Evolutionary conservation across 1,284 basidiomycete genomes (phyloP).

Genomic region (Peniophora sp.): DNA sequence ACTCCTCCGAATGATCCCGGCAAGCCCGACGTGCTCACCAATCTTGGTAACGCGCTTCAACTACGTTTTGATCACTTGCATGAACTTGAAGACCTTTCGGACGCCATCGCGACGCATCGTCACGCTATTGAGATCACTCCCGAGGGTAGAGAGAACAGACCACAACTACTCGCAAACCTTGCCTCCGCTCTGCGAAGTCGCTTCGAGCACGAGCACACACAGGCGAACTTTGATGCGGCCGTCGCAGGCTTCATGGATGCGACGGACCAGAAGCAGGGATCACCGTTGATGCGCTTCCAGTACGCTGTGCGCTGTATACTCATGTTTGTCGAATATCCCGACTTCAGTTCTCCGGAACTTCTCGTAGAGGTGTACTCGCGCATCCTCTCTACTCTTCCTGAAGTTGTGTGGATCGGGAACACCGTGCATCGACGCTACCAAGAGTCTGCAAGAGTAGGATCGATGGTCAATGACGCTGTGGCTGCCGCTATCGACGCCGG

Average conservation of each 20-base stretch:
- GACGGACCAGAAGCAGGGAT: not conserved
- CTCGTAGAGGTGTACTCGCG: not conserved
- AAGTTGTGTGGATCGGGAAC: not conserved
- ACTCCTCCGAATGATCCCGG: constrained; percentile 1
- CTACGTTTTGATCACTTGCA: constrained; percentile 15
- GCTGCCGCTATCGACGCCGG: not conserved
- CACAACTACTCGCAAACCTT: not conserved
- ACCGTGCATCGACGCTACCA: not conserved
- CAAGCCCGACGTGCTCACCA: constrained; percentile 10
- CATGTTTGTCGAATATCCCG: not conserved
- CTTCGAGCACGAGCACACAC: not conserved
- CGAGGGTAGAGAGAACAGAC: not conserved
- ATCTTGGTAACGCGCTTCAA: constrained; percentile 19
- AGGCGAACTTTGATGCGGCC: not conserved
- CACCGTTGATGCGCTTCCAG: not conserved
- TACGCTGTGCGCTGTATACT: not conserved
- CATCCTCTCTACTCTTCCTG: constrained; percentile 11
- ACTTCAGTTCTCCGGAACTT: not conserved
- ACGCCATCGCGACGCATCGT: constrained; percentile 8
- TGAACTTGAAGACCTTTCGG: constrained; percentile 15
- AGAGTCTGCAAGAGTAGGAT: not conserved
- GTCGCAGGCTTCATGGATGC: not conserved
- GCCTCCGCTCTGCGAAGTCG: not conserved
- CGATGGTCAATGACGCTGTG: not conserved
- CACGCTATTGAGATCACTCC: not conserved